Base-by-base conservation (phyloP, 805 yeast species). In the Schwanniomyces occidentalis region DNA sequence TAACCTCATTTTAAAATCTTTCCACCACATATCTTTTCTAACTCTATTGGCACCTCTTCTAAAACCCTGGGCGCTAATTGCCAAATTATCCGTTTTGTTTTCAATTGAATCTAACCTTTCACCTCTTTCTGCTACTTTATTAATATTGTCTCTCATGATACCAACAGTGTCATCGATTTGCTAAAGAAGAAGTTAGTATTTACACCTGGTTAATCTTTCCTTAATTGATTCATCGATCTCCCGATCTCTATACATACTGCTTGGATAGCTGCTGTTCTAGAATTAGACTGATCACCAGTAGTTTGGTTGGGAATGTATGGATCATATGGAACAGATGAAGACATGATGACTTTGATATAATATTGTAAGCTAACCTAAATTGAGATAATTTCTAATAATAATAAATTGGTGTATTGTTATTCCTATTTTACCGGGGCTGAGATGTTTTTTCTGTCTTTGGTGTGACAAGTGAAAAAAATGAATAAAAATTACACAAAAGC, bases 1-100 rank as follows among this genome's bases (percentile, higher is more conserved):
- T 72, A 90, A 69, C 63, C 95, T 83, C 91, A 93, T 85, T 71
- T 93, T 93, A 78, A 93, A 76, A 61, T 91, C 96, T 65, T 93
- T 91, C 85, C 95, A 86, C 98, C 98, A 91, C 97, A 91, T 91
- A 58, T 90, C 95, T 64, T 90, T 91, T 67, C 99, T 85, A 30
- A 91, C 97, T 52, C 95, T 82, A 68, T 91, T 91, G 40, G 99
- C 98, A 25, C 96, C 95, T 59, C 95, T 78, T 60, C 95, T 87
- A 71, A 93, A 91, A 23, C 95, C 93, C 50, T 87, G 91, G 7
- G 99, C 98, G 30, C 87, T 78, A 30, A 82, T 87, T 27, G 95
- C 95, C 51, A 91, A 75, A 60, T 85, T 88, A 54, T 89, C 95
- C 7, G 98, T 93, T 58, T 89, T 86, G 58, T 86, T 93, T 55